Percentiles rank a stretch among this genome's conserved stretches.
These are phyloP conservation scores for Microsporum canis DNA, from an alignment of 2,329 filamentous ascomycete species.

Conservation along the genomic window DNA sequence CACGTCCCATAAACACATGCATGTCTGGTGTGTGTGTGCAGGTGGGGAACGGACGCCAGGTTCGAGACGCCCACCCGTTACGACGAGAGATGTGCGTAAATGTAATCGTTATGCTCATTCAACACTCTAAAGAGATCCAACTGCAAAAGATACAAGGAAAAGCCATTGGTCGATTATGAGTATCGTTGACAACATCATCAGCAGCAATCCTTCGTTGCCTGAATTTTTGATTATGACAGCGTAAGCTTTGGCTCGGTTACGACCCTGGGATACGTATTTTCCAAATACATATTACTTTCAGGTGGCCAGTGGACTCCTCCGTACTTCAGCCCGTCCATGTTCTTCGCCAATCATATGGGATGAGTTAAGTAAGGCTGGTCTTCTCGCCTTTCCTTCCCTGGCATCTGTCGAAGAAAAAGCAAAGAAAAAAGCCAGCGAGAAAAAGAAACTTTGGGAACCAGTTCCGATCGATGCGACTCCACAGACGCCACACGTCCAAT, in stretches of 20 bases:
- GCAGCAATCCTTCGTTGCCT: not conserved
- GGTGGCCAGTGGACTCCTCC: not conserved
- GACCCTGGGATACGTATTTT: not conserved
- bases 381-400: not conserved
- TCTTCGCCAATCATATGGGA: conserved; percentile 1
- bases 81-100: not conserved
- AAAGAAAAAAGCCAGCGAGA: not conserved
- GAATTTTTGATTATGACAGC: not conserved
- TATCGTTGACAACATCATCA: not conserved
- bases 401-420: not conserved
- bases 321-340: not conserved
- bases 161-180: not conserved
- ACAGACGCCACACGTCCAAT: conserved; percentile 12
- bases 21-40: not conserved
- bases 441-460: conserved; percentile 5
- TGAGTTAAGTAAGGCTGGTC: not conserved
- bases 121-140: not conserved
- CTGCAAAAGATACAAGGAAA: not conserved
- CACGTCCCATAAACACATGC: not conserved
- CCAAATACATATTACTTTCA: not conserved
- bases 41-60: not conserved
- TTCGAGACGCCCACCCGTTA: not conserved
- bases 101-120: not conserved
- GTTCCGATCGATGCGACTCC: conserved; percentile 6
- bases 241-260: conserved; percentile 1